Evolutionary conservation across 805 yeast species (phyloP).

Genomic region (Teunomyces panamensis): DNA sequence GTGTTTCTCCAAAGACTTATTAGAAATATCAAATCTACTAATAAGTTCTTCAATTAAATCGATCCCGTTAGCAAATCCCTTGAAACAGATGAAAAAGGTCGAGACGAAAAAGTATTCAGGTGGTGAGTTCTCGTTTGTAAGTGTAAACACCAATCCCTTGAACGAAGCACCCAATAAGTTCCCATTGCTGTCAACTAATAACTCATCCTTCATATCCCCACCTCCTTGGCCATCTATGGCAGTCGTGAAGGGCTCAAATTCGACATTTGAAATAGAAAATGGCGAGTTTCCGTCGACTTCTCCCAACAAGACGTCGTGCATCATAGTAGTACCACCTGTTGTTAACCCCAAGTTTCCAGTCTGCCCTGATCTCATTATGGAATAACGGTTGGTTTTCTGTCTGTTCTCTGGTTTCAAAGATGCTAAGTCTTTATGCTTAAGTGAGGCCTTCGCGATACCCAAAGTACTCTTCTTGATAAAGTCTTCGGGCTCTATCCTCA

Average conservation of each 20-base stretch:
- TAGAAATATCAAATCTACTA: slow-evolving; percentile 56
- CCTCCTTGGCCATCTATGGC: slow-evolving; percentile 10
- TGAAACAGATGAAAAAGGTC: slow-evolving; percentile 73
- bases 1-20: slow-evolving; percentile 18
- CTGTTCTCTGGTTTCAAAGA: slow-evolving; percentile 15
- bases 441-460: slow-evolving; percentile 48
- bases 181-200: slow-evolving; percentile 50
- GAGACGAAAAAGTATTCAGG: slow-evolving; percentile 69
- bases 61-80: slow-evolving; percentile 64
- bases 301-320: slow-evolving; percentile 30
- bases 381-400: slow-evolving; percentile 38
- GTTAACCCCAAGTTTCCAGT: slow-evolving; percentile 48
- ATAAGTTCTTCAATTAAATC: slow-evolving; percentile 70
- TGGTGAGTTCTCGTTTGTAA: slow-evolving; percentile 63
- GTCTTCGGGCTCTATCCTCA: slow-evolving; percentile 55
- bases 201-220: slow-evolving; percentile 39
- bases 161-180: slow-evolving; percentile 68
- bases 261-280: slow-evolving; percentile 32
- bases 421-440: slow-evolving; percentile 21
- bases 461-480: slow-evolving; percentile 61
- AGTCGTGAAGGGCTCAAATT: slow-evolving; percentile 33
- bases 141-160: slow-evolving; percentile 59
- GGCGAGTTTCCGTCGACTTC: slow-evolving; percentile 28
- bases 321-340: slow-evolving; percentile 46
- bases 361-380: slow-evolving; percentile 50